phyloP scores from a whole-genome alignment of 2,329 filamentous ascomycete genomes.

The Pseudocercospora vitis region DNA sequence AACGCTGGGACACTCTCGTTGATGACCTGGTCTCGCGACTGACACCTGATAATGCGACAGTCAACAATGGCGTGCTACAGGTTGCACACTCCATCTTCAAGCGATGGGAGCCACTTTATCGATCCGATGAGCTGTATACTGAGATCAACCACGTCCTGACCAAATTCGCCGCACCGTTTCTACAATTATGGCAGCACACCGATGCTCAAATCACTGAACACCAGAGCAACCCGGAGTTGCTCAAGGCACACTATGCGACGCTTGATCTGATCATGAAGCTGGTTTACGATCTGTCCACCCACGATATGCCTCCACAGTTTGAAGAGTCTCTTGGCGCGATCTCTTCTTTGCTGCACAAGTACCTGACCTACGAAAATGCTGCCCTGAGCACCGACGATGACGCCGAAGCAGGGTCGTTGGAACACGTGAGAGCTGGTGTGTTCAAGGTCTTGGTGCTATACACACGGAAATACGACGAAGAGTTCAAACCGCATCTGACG shows the following conservation, averaged over 20 bases:
- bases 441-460: conserved; percentile 89
- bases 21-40: conserved; percentile 87
- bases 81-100: conserved; percentile 98
- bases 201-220: conserved; percentile 72
- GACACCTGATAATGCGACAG: conserved; percentile 73
- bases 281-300: conserved; percentile 94
- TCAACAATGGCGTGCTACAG: conserved; percentile 92
- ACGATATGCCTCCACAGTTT: conserved; percentile 91
- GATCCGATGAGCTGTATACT: conserved; percentile 85
- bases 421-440: conserved; percentile 88
- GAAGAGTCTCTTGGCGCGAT: conserved; percentile 82
- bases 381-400: conserved; percentile 82
- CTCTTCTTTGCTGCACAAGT: conserved; percentile 81
- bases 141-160: conserved; percentile 95
- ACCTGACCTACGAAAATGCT: conserved; percentile 85
- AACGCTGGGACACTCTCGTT: conserved; percentile 93
- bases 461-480: conserved; percentile 92
- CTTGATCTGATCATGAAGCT: conserved; percentile 88
- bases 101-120: conserved; percentile 90
- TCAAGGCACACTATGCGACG: conserved; percentile 79
- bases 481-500: conserved; percentile 75
- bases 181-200: conserved; percentile 73
- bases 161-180: conserved; percentile 80
- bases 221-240: conserved; percentile 68
- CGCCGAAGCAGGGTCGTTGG: conserved; percentile 78